Evolutionary conservation across 805 yeast species (phyloP), one percentile per base, ranked within the genome.

Genomic region (Candida railenensis): DNA sequence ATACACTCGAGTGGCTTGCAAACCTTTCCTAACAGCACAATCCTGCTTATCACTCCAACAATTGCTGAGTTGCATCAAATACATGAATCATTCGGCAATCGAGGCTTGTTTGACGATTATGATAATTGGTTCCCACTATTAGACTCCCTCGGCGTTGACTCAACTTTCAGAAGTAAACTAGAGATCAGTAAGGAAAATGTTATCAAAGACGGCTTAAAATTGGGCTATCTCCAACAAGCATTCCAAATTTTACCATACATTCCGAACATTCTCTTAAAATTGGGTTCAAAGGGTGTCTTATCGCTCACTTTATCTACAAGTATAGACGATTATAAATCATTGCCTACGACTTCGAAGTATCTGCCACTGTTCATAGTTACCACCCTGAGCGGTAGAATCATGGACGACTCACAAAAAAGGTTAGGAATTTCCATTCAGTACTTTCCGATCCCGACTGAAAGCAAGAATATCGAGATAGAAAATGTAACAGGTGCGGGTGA

Each of bases 401-500:
- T 25, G 14, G 54, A 48, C 12, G 53, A 47, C n/a, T 4, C 8
- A 5, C 9, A 14, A 22, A 44, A 52, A 34, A 56, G 54, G 14
- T 48, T 75, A 43, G 89, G 89, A 3, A 72, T 85, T 3, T 67
- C 81, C 5, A 67, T 88, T 18, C 87, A 87, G 54, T 84, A 86
- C 58, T 85, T 76, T 59, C 75, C 78, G 0, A 65, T 76, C 2
- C 71, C 77, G 0, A 15, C 40, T 21, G 66, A 63, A 48, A 65
- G 63, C 37, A 46, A 53, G 19, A 44, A 55, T 19, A 58, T 69
- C 2, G 57, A 62, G 0, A 73, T 85, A 11, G 65, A 64, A 22
- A 87, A 83, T 53, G 96, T 87, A 28, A 88, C 92, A 8, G 97
- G 96, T 2, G 96, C 96, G 0, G 97, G 96, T 9, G 96, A 89